phyloP scores from a whole-genome alignment of 2,329 filamentous ascomycete species.

The Didymella keratinophila region DNA sequence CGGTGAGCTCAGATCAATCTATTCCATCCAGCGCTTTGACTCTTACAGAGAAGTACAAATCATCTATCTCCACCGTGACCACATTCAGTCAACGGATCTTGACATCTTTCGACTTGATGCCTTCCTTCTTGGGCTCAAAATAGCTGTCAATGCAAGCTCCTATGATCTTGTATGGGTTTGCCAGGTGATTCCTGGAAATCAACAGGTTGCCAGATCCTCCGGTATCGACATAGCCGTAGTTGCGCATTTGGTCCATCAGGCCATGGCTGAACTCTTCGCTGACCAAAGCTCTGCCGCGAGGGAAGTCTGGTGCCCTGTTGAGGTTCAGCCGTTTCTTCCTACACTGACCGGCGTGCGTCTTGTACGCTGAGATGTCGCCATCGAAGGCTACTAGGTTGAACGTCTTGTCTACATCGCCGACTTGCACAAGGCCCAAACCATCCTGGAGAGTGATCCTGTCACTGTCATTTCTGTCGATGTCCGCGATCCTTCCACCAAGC shows the following conservation, averaged over 20 bases:
- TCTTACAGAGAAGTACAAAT: no score
- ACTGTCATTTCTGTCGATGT: not conserved
- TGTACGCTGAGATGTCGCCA: not conserved
- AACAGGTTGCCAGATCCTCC: constrained; percentile 21
- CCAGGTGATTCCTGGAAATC: constrained; percentile 15
- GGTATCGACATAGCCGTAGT: constrained; percentile 25
- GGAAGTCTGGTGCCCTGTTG: not conserved
- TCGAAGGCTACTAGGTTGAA: not conserved
- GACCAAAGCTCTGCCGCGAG: constrained; percentile 30
- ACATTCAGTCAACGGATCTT: not conserved
- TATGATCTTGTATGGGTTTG: not conserved
- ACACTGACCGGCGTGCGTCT: not conserved
- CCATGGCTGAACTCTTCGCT: constrained; percentile 39
- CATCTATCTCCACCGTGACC: not conserved
- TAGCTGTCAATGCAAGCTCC: not conserved
- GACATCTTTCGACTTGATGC: not conserved
- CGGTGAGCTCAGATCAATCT: not conserved
- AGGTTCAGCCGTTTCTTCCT: not conserved
- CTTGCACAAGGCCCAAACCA: not conserved
- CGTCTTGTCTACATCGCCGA: not conserved
- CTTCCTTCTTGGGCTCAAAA: not conserved
- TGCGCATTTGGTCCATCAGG: constrained; percentile 15
- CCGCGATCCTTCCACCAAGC: not conserved
- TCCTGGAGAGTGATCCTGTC: constrained; percentile 2
- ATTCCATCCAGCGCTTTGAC: not conserved